Conservation (phyloP, 225 moss, liverwort and hornwort species). For the Thuidium tamariscinum region DNA sequence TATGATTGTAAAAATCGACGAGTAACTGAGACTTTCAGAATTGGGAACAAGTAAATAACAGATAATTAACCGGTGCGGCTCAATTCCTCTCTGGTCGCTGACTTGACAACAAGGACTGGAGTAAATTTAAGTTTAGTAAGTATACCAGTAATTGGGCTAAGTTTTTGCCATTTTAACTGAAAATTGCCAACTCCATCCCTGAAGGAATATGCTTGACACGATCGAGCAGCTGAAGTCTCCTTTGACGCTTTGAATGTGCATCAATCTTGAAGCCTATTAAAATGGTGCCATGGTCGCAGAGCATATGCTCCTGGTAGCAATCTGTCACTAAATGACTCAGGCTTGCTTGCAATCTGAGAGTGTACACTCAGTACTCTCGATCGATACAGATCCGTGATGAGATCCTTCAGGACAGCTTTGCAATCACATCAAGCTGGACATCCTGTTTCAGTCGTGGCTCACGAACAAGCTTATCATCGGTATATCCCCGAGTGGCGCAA, state of each 20-base stretch:
- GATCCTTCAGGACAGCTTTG: background rate
- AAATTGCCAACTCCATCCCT: no score
- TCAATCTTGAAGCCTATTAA: background rate
- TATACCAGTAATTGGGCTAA: background rate
- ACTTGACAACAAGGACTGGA: background rate
- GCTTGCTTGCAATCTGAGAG: background rate
- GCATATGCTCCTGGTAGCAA: background rate
- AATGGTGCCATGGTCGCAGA: background rate
- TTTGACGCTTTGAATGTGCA: background rate
- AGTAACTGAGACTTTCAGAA: background rate
- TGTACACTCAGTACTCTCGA: no score
- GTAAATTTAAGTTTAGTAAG: no score
- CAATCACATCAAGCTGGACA: background rate
- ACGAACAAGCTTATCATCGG: background rate
- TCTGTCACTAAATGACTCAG: background rate
- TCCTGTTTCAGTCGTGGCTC: background rate
- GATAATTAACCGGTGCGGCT: background rate
- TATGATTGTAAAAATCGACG: background rate
- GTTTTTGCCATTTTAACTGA: background rate
- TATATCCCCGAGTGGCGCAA: background rate
- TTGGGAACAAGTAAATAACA: background rate
- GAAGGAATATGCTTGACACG: background rate
- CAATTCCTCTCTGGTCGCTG: background rate
- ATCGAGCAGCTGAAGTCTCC: background rate
- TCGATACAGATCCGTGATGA: background rate